Base-by-base conservation (phyloP, 2,329 filamentous ascomycete species). In the Geosmithia flava region DNA sequence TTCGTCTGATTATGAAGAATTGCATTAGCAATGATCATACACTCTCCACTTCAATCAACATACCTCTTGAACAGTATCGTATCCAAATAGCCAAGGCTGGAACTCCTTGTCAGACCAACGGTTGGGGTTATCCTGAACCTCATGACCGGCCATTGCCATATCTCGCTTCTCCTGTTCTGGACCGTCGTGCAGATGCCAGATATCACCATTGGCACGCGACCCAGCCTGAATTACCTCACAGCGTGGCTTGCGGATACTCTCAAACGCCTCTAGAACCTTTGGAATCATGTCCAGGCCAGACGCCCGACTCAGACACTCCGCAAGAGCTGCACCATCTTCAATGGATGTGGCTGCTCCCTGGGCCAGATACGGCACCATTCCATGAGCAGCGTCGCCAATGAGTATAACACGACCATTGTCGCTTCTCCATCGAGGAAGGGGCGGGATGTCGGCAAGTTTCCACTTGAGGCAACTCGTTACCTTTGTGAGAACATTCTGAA, bases 311-410 rank as follows among this genome's bases (percentile, higher is more conserved):
- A 51, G 33, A 37, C 47, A 48, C 29, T 50, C 48, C 10, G 48
- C 48, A 39, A 52, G 44, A 13, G 42, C 45, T 6, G 50, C 48
- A 1, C 46, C 50, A 20, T 52, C 50, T 27, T 52, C 50, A 19
- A 48, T 48, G 8, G 48, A 20, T 27, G 23, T 47, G 39, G 50
- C 44, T 3, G 50, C 50, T 2, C 50, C 50, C 16, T 48, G 48
- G 7, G 50, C 48, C 20, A 52, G 46, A 23, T 45, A 50, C 2
- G 56, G 56, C 2, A 53, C 48, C 54, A 57, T 58, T 45, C 54
- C 51, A 45, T 58, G 56, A 30, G 54, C 53, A 1, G 54, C 53
- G 43, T 58, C 56, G 16, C 56, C 56, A 6, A 57, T 43, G 6
- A 58, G 45, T 2, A 52, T 52, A 3, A 56, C 49, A 7, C 13